phyloP scores from a whole-genome alignment of 2,329 filamentous ascomycete species.

The Karstenula rhodostoma region DNA sequence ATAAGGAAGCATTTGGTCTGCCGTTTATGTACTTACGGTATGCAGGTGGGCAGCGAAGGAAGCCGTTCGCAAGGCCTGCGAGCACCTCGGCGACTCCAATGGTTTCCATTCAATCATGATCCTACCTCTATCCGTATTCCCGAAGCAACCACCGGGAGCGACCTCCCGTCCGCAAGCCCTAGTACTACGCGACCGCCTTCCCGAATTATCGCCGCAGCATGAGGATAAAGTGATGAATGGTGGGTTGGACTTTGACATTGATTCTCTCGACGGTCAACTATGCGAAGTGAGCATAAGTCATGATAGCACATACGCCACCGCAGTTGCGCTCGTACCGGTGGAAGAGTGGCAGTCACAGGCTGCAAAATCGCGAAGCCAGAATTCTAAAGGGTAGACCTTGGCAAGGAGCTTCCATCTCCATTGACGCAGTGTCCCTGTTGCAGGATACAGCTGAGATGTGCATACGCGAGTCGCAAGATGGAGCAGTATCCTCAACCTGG shows the following conservation, averaged over 20 bases:
- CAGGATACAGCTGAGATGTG: not conserved
- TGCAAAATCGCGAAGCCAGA: not conserved
- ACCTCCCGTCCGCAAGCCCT: slow-evolving; percentile 36
- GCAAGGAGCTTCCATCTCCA: not conserved
- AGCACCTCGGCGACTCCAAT: slow-evolving; percentile 31
- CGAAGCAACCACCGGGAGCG: slow-evolving; percentile 15
- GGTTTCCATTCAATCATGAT: slow-evolving; percentile 53
- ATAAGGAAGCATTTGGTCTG: not conserved
- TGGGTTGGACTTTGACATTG: slow-evolving; percentile 20
- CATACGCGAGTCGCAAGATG: not conserved
- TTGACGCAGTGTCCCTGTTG: too few species aligned
- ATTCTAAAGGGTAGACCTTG: not conserved
- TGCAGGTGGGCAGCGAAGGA: slow-evolving; percentile 61
- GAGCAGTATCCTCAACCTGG: not conserved
- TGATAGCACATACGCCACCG: slow-evolving; percentile 82
- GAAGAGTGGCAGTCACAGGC: slow-evolving; percentile 3
- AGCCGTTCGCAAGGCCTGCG: slow-evolving; percentile 57
- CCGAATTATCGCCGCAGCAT: slow-evolving; percentile 8
- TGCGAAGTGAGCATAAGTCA: slow-evolving; percentile 85
- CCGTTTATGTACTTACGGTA: slow-evolving; percentile 15
- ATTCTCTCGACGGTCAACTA: slow-evolving; percentile 54
- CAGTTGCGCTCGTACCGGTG: slow-evolving; percentile 66
- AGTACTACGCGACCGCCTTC: slow-evolving; percentile 31
- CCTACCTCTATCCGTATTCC: slow-evolving; percentile 27
- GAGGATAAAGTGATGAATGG: not conserved